Evolutionary conservation across 306 rosid species (phyloP), one percentile per base, ranked within the genome.

Genomic region (Vigna reflexopilosa): DNA sequence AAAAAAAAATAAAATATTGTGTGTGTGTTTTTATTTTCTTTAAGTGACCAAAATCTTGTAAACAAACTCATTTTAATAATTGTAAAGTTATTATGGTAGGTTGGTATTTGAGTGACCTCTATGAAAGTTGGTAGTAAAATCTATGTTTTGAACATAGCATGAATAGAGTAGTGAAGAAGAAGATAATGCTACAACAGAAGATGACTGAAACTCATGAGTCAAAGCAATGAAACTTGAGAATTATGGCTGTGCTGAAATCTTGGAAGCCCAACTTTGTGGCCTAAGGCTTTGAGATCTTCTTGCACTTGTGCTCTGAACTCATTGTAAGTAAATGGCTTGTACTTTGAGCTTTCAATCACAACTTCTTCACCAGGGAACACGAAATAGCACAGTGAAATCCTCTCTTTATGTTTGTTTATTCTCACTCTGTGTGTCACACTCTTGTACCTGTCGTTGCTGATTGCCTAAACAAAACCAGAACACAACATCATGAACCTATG

Each of bases 371-470:
- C 85, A 0, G 96, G 97, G 36, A 90, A 93, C 68, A 87, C 94
- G 72, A 93, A 93, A 73, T 90, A 89, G 82, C 96, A 83, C 9
- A 87, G 17, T 50, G 97, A 93, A 3, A 89, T 54, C 56, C 93
- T 58, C 15, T 90, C 97, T 55, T 7, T 85, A 2, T 78, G n/a
- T 49, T 68, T 75, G 84, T 84, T 86, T 28, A 88, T 80, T 59
- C 80, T 87, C 78, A 93, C 97, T 72, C 90, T 89, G 74, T 90
- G 97, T 38, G 79, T 34, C 78, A 81, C 91, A 54, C 93, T 87
- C 72, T 76, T 86, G 85, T 86, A 93, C 59, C 8, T 77, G 70
- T 89, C 91, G 17, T 87, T 36, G 55, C 97, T 93, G 3, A 93
- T 85, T 0, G 93, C 97, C 97, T 90, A 70, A 3, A 72, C 68